Base-by-base conservation (phyloP, 805 yeast species). In the Zygotorulaspora danielsina region DNA sequence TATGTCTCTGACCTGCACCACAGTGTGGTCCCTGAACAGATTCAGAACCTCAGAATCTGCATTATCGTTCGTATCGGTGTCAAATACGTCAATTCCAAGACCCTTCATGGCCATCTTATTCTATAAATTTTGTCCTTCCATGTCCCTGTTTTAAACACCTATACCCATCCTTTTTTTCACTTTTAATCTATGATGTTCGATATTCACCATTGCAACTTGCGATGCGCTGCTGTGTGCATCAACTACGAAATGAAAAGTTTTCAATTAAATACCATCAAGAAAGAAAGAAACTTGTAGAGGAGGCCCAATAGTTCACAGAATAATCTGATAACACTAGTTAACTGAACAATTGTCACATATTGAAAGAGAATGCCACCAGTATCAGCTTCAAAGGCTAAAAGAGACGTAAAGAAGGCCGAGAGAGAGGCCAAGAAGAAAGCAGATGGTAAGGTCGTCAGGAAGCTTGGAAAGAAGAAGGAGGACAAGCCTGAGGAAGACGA, bases 381-480 rank as follows among this genome's bases (percentile, higher is more conserved):
- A 51, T 90, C 97, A 41, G 80, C 96, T 51, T 88, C 97, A 15
- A 90, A 90, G 67, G 97, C 97, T 49, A 93, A 90, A 73, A 86
- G 98, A 81, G 97, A 90, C 51, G 96, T 95, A 51, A 63, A 63
- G 49, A 93, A 93, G 66, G 97, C 97, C 53, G 94, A 90, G 72
- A 86, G 97, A 81, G 97, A 89, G 48, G 96, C 95, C 54, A 90
- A 89, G 72, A 87, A 88, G 68, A 86, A 84, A 54, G 94, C 86
- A 45, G 85, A 84, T 54, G 89, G 88, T 59, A 71, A 78, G 57
- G 51, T 62, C 24, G 53, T 59, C 12, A 53, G 63, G 37, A 67
- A 74, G 46, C 71, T 77, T 69, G 82, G 77, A 70, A 76, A 81
- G 65, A 75, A 49, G 54, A 61, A 59, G 63, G 55, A 49, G 60